A percentile compares a stretch with the other conserved stretches of the same genome.
Conservation (phyloP, 2,329 filamentous ascomycete genomes). For the Fusarium buxicola region DNA sequence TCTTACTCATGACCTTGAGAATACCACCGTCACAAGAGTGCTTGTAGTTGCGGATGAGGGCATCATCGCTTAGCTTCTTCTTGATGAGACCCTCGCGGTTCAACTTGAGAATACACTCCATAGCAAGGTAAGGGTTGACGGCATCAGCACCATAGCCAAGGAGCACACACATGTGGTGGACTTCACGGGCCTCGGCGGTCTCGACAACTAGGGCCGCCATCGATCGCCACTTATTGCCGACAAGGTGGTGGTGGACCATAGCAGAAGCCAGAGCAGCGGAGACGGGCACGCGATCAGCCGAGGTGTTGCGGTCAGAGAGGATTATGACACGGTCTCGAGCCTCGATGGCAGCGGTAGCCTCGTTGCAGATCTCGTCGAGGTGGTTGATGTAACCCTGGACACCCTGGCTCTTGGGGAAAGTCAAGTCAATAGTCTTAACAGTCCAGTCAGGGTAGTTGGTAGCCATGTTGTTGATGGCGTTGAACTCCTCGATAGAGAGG, state of each 20-base stretch:
- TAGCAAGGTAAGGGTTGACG: slow-evolving; percentile 92
- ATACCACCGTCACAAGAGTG: slow-evolving; percentile 97
- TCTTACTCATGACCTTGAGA: slow-evolving; percentile 99
- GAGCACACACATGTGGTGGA: slow-evolving; percentile 99
- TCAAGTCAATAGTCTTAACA: slow-evolving; percentile 90
- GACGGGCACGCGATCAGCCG: slow-evolving; percentile 83
- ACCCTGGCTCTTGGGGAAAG: slow-evolving; percentile 88
- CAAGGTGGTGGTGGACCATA: slow-evolving; percentile 94
- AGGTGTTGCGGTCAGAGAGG: slow-evolving; percentile 88
- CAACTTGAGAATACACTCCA: slow-evolving; percentile 97
- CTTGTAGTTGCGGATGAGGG: slow-evolving; percentile 94
- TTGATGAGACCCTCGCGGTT: slow-evolving; percentile 92
- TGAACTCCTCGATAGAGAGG: slow-evolving; percentile 90
- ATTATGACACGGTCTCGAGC: slow-evolving; percentile 87
- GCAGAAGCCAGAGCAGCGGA: slow-evolving; percentile 89
- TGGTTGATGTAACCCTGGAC: slow-evolving; percentile 86
- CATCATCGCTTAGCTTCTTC: slow-evolving; percentile 85
- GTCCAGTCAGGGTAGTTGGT: slow-evolving; percentile 82
- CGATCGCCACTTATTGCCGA: slow-evolving; percentile 95
- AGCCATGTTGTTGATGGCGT: slow-evolving; percentile 82
- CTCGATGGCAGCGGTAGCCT: slow-evolving; percentile 85
- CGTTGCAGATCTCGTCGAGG: slow-evolving; percentile 88
- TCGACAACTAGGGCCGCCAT: slow-evolving; percentile 88
- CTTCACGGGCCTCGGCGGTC: slow-evolving; percentile 94
- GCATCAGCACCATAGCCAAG: slow-evolving; percentile 95